A percentile compares a stretch with the other conserved stretches of the same genome.
Conservation (phyloP, 495 filamentous ascomycete species). For the Cairneyella variabilis region DNA sequence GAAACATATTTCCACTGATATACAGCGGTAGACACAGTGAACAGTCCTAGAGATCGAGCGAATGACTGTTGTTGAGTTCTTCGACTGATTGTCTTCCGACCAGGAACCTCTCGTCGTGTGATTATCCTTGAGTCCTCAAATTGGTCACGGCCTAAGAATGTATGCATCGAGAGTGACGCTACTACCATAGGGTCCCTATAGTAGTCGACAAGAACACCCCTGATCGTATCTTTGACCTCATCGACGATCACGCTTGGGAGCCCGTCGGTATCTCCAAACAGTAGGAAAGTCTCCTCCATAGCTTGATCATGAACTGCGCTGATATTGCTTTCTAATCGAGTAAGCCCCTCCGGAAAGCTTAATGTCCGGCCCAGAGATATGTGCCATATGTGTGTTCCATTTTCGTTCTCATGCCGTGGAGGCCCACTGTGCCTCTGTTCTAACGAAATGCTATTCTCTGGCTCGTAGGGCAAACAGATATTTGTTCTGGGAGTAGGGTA, state of each 20-base stretch:
- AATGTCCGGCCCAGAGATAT: too few relatives aligned
- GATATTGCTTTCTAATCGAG: too few relatives aligned
- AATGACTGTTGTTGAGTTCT: background rate
- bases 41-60: background rate
- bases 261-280: background rate
- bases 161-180: background rate
- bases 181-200: background rate
- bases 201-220: background rate
- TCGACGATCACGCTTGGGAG: background rate
- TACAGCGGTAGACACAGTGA: background rate
- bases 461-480: too few relatives aligned
- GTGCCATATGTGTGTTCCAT: too few relatives aligned
- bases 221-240: background rate
- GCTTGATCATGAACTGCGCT: too few relatives aligned
- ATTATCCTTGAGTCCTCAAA: background rate
- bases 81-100: background rate
- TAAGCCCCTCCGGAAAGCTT: too few relatives aligned
- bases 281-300: too few relatives aligned
- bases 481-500: too few relatives aligned
- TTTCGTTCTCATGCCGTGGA: too few relatives aligned
- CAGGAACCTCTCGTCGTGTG: too few relatives aligned
- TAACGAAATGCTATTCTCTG: too few relatives aligned
- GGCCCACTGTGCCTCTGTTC: too few relatives aligned
- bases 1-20: background rate
- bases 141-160: background rate